Evolutionary conservation across 805 yeast genomes (phyloP).

Genomic region (Candida loeiensis): DNA sequence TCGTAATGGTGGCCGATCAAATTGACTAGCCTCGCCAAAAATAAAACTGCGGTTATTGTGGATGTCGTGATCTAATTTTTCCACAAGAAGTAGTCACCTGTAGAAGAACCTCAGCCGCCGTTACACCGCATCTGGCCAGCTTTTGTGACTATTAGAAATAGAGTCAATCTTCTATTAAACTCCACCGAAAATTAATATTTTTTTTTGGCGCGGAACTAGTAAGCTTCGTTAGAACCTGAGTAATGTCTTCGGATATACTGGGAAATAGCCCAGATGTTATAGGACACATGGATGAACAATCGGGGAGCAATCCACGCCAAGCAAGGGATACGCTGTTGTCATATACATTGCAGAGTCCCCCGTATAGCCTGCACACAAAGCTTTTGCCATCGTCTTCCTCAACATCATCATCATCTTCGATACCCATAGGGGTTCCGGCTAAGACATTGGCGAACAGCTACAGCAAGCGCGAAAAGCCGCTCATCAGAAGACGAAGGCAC

Average conservation of each 20-base stretch:
- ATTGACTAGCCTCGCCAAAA: no score
- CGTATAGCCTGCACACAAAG: not conserved
- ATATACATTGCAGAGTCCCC: not conserved
- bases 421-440: not conserved
- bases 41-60: no score
- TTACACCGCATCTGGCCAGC: not conserved
- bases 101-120: not conserved
- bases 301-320: not conserved
- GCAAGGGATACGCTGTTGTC: not conserved
- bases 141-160: not conserved
- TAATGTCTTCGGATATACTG: constrained; percentile 6
- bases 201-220: not conserved
- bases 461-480: constrained; percentile 1
- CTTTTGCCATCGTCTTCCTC: not conserved
- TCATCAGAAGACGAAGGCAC: constrained; percentile 19
- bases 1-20: no score
- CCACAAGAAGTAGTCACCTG: no score
- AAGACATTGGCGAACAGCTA: not conserved
- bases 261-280: constrained; percentile 3
- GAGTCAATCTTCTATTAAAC: not conserved
- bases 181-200: not conserved
- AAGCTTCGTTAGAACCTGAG: not conserved
- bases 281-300: not conserved
- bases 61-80: no score
- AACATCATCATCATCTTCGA: not conserved